Conservation (phyloP, 2,329 filamentous ascomycete species). For the Biscogniauxia mediterranea region DNA sequence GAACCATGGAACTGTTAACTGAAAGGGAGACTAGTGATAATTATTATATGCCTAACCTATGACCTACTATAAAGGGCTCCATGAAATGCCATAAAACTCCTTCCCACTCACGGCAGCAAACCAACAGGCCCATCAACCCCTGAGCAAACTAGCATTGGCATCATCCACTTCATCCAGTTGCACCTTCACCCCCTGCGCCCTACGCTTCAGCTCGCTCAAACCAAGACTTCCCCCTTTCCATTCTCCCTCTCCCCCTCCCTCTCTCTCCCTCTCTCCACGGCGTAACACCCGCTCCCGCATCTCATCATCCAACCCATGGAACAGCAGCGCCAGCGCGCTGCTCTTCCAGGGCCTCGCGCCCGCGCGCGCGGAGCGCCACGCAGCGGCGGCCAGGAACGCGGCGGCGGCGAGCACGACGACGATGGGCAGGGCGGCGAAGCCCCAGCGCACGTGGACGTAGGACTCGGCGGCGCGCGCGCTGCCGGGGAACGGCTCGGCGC, state of each 20-base stretch:
- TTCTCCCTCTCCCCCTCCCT: background rate
- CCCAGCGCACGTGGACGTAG: slow-evolving; percentile 37
- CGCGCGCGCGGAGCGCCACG: slow-evolving; percentile 25
- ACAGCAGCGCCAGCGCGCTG: slow-evolving; percentile 34
- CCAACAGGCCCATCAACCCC: background rate
- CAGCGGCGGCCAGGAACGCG: slow-evolving; percentile 29
- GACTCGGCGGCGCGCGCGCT: slow-evolving; percentile 29
- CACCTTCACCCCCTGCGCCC: slow-evolving; percentile 27
- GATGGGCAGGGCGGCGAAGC: slow-evolving; percentile 34
- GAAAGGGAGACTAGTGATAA: too few species aligned
- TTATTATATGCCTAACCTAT: too few species aligned
- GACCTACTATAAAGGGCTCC: too few species aligned
- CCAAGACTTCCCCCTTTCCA: background rate
- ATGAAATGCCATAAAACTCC: background rate
- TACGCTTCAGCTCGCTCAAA: slow-evolving; percentile 24
- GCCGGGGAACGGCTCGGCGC: slow-evolving; percentile 29
- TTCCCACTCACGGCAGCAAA: background rate
- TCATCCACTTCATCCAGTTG: slow-evolving; percentile 25
- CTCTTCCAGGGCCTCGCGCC: slow-evolving; percentile 35
- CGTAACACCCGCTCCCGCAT: slow-evolving; percentile 24
- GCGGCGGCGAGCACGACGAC: slow-evolving; percentile 30
- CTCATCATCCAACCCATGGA: slow-evolving; percentile 35
- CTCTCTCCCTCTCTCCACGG: background rate
- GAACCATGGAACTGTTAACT: too few species aligned
- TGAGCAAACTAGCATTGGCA: background rate